Evolutionary conservation across 2,329 filamentous ascomycete species (phyloP).

Genomic region (Pleomassaria siparia): DNA sequence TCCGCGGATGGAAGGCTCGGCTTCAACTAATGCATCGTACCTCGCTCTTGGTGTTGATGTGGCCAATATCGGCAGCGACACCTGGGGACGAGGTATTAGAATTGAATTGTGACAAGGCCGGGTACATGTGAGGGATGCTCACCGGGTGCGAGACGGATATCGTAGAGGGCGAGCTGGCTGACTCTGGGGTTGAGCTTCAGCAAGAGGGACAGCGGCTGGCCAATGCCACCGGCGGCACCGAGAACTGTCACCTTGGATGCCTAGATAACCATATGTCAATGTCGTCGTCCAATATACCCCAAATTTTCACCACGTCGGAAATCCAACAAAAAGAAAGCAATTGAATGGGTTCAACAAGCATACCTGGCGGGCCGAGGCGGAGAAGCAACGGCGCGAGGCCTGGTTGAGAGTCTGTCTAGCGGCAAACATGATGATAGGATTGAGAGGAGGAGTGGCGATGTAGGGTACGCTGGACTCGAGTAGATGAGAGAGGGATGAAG

Average conservation of each 20-base stretch:
- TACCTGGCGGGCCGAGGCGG: conserved; percentile 55
- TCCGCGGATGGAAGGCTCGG: conserved; percentile 8
- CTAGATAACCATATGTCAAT: conserved; percentile 53
- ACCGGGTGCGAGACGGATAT: conserved; percentile 94
- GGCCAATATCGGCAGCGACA: conserved; percentile 96
- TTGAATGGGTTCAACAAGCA: conserved; percentile 22
- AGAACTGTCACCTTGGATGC: conserved; percentile 97
- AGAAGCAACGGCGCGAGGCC: conserved; percentile 56
- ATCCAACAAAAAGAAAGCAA: conserved; percentile 30
- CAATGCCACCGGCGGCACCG: conserved; percentile 96
- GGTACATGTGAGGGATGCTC: conserved; percentile 44
- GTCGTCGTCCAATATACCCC: conserved; percentile 13
- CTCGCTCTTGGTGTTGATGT: conserved; percentile 98
- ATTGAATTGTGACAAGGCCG: conserved; percentile 1
- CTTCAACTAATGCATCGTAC: conserved; percentile 37
- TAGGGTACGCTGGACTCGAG: conserved; percentile 26
- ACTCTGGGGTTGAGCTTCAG: conserved; percentile 98
- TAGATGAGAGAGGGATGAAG: conserved; percentile 10
- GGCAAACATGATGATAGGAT: conserved; percentile 65
- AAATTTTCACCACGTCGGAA: conserved; percentile 8
- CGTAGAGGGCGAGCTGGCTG: conserved; percentile 92
- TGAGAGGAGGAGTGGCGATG: conserved; percentile 22
- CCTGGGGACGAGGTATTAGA: conserved; percentile 55
- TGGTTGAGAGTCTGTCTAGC: conserved; percentile 54
- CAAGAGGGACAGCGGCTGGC: conserved; percentile 94